Conservation (phyloP, 257 asterid genomes). For the Primulina tabacum region DNA sequence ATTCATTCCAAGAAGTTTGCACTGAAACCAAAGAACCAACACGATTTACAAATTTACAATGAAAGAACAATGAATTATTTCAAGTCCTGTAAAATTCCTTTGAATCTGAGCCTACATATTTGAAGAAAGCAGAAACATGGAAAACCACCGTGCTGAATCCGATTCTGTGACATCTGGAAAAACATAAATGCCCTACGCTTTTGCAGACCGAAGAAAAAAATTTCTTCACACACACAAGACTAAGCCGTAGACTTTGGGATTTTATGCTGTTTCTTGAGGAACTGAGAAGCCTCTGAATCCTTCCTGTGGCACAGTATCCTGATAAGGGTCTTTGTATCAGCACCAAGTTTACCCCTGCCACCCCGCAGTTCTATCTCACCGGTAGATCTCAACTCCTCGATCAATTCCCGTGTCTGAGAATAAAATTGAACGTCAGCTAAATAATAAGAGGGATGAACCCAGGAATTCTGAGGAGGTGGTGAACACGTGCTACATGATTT, state of each 20-base stretch:
- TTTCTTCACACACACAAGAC: background rate
- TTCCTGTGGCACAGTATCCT: constrained; percentile 78
- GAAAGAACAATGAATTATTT: background rate
- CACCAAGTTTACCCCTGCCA: constrained; percentile 73
- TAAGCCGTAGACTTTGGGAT: constrained; percentile 72
- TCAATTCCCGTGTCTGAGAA: constrained; percentile 78
- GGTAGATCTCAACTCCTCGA: constrained; percentile 79
- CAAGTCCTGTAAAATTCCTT: too few relatives aligned
- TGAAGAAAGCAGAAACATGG: too few relatives aligned
- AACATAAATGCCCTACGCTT: too few relatives aligned
- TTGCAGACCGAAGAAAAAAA: background rate
- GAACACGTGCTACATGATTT: background rate
- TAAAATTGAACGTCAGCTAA: background rate
- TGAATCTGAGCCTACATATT: too few relatives aligned
- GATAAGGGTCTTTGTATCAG: constrained; percentile 74
- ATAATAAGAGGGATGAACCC: background rate
- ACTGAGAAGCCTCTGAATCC: constrained; percentile 93
- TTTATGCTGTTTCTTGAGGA: constrained; percentile 90
- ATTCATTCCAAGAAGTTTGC: background rate
- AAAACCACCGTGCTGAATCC: too few relatives aligned
- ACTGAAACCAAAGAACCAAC: background rate
- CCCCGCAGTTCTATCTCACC: constrained; percentile 77
- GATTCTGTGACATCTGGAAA: too few relatives aligned
- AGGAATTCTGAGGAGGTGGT: background rate
- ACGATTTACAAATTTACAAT: background rate